Conservation (phyloP, 1,284 basidiomycete species). For the Ustilago esculenta region DNA sequence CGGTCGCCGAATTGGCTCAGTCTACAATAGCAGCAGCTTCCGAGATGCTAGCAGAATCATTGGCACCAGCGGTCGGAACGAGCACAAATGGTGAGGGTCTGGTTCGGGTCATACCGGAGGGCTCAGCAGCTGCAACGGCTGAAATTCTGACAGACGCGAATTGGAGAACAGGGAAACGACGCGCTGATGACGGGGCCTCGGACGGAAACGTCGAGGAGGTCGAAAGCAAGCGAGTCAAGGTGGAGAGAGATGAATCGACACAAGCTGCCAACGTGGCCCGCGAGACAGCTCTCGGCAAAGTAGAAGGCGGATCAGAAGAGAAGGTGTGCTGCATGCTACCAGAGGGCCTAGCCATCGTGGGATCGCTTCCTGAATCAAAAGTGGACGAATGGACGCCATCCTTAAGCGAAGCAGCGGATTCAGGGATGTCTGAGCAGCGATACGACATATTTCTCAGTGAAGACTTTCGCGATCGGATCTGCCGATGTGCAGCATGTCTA, state of each 20-base stretch:
- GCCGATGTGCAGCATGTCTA: slow-evolving; percentile 62
- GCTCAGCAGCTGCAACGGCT: neutral
- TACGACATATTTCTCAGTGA: slow-evolving; percentile 64
- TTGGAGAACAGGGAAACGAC: slow-evolving; percentile 22
- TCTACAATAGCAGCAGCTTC: slow-evolving; percentile 16
- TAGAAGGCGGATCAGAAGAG: no score
- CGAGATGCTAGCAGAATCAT: neutral
- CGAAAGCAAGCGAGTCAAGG: slow-evolving; percentile 21
- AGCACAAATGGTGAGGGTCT: no score
- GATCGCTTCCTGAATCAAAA: slow-evolving; percentile 14
- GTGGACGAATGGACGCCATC: slow-evolving; percentile 39
- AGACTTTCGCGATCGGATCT: slow-evolving; percentile 66
- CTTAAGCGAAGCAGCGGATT: slow-evolving; percentile 3
- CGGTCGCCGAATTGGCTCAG: slow-evolving; percentile 41
- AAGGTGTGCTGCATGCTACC: slow-evolving; percentile 19
- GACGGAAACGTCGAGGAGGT: neutral
- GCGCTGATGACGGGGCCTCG: slow-evolving; percentile 6
- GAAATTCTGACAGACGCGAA: neutral
- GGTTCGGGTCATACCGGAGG: no score
- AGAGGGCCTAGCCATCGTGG: slow-evolving; percentile 11
- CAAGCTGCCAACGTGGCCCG: neutral
- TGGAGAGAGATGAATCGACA: neutral
- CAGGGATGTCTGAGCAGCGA: slow-evolving; percentile 11
- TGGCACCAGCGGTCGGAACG: neutral
- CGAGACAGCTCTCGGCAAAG: neutral